A percentile compares a stretch with the other conserved stretches of the same genome.
Evolutionary conservation across 441 rosid genomes (phyloP).

Genomic region (Adansonia rubrostipa): DNA sequence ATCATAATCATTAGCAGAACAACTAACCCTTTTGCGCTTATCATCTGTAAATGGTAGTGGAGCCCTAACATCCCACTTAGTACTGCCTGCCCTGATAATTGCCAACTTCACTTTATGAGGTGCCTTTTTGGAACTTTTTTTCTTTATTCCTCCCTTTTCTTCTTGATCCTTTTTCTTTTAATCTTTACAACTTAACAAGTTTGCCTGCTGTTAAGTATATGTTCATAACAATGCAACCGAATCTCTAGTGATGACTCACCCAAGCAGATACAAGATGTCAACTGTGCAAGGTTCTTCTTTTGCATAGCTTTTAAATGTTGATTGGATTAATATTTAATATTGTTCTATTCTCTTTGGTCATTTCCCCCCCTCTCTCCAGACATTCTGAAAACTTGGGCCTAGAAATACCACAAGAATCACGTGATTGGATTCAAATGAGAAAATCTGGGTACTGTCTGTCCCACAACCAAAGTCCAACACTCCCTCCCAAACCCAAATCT

Average conservation of each 20-base stretch:
- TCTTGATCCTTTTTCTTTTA: background rate
- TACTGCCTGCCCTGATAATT: slow-evolving; percentile 31
- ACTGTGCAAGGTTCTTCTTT: background rate
- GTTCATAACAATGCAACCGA: slow-evolving; percentile 22
- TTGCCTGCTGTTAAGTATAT: slow-evolving; percentile 25
- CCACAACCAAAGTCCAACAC: background rate
- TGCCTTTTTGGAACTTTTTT: slow-evolving; percentile 31
- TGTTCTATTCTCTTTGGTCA: background rate
- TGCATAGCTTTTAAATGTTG: background rate
- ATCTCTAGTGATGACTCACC: background rate
- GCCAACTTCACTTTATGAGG: slow-evolving; percentile 29
- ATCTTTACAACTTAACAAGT: slow-evolving; percentile 28
- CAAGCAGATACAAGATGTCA: background rate
- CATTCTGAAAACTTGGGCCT: background rate
- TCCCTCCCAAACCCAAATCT: background rate
- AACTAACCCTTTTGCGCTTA: slow-evolving; percentile 20
- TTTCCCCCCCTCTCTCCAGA: background rate
- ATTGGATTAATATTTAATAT: background rate
- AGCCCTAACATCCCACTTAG: slow-evolving; percentile 44
- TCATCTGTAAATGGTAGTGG: slow-evolving; percentile 36
- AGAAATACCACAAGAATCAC: background rate
- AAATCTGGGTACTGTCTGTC: background rate
- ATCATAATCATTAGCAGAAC: slow-evolving; percentile 35
- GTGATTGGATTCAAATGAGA: background rate
- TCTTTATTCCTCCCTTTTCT: slow-evolving; percentile 15